Base-by-base conservation (phyloP, 768 basidiomycete species). In the Kwoniella bestiolae region DNA sequence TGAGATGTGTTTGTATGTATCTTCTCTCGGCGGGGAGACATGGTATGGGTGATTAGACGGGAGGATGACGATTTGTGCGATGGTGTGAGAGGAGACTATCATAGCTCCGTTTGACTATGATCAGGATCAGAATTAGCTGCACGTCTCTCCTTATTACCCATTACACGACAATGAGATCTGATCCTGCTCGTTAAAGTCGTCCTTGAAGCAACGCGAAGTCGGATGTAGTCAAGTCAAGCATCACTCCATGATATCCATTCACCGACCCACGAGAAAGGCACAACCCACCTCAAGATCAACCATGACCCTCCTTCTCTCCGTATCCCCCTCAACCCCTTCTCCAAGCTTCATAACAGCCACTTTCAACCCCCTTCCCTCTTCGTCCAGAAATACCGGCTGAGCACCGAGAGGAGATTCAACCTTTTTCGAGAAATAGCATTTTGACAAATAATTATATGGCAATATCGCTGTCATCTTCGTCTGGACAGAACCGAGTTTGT, bases 361-460 rank as follows among this genome's bases (percentile, higher is more conserved):
- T 47, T 23, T 64, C 34, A 56, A 26, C 6, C 56, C 63, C n/a
- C 29, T 29, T n/a, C 49, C 52, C 16, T 25, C 26, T 3, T 32
- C 35, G 2, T 34, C 31, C 32, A 57, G 34, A 23, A 63, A 56
- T 3, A 49, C n/a, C 1, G 62, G 61, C 25, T 55, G 44, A 11
- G n/a, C n/a, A 23, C 34, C 3, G 7, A 28, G 14, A 12, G 26
- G 52, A 14, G 7, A 3, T 38, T 65, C 63, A 14, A 65, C 56
- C 5, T 23, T 46, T 23, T 34, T 52, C 3, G 63, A 44, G 35
- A 65, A 65, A 52, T 65, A 65, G 35, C 63, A 65, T 34, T 50
- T 38, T 7, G 63, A 49, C 41, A 65, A 32, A 41, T 45, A 65
- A 25, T 56, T 49, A 45, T 65, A 65, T 3, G 56, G 8, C 45